A percentile compares a stretch with the other conserved stretches of the same genome.
Evolutionary conservation across 1,139 yeast species (phyloP).

Genomic region (Saccharomycopsis crataegensis): DNA sequence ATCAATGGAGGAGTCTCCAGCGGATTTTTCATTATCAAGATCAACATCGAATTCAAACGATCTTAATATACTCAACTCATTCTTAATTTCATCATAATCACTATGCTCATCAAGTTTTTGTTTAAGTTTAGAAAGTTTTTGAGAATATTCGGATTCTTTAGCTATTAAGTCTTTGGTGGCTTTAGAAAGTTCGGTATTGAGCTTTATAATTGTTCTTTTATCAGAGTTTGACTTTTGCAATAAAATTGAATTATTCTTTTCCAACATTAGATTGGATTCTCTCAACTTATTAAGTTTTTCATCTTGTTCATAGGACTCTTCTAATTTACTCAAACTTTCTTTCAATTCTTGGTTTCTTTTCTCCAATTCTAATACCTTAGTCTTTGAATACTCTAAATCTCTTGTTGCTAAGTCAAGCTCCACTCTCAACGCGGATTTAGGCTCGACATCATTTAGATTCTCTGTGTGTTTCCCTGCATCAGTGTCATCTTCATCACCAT

Average conservation of each 20-base stretch:
- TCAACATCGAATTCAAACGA: slow-evolving; percentile 58
- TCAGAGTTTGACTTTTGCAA: slow-evolving; percentile 17
- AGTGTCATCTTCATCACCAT: slow-evolving; percentile 5
- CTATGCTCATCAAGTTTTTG: slow-evolving; percentile 36
- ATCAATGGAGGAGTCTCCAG: slow-evolving; percentile 28
- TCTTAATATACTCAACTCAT: slow-evolving; percentile 64
- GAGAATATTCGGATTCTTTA: slow-evolving; percentile 20
- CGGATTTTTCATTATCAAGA: slow-evolving; percentile 26
- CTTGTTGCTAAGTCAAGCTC: slow-evolving; percentile 63
- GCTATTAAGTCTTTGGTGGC: slow-evolving; percentile 28
- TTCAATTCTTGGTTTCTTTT: slow-evolving; percentile 70
- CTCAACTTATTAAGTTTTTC: slow-evolving; percentile 29
- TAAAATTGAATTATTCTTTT: slow-evolving; percentile 18
- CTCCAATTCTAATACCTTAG: slow-evolving; percentile 64
- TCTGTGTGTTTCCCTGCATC: slow-evolving; percentile 4
- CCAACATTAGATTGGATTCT: slow-evolving; percentile 18
- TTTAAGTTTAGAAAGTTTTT: slow-evolving; percentile 30
- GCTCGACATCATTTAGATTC: slow-evolving; percentile 24
- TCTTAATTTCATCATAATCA: slow-evolving; percentile 76
- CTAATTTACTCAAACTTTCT: slow-evolving; percentile 49
- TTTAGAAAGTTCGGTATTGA: slow-evolving; percentile 25
- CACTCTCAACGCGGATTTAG: neutral
- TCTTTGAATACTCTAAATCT: slow-evolving; percentile 69
- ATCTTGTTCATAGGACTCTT: slow-evolving; percentile 28
- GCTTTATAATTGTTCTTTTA: slow-evolving; percentile 1